These are phyloP conservation scores for Beta lomatogona DNA, from an alignment of 179 eudicot species.

Conservation along the genomic window DNA sequence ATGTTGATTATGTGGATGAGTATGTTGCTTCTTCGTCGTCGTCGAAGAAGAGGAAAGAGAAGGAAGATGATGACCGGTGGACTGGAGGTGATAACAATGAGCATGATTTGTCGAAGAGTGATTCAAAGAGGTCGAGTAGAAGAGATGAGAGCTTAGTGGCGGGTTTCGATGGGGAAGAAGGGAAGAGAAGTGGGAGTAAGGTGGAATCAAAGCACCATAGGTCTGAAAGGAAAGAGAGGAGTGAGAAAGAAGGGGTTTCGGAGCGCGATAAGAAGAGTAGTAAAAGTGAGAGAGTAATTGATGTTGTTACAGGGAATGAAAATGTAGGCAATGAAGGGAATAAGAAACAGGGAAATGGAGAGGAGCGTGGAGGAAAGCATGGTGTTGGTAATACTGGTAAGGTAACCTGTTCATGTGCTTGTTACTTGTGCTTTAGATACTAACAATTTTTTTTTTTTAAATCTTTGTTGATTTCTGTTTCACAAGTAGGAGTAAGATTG, in stretches of 20 bases:
- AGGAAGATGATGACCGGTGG: constrained; percentile 79
- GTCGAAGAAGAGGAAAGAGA: constrained; percentile 74
- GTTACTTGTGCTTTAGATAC: not conserved
- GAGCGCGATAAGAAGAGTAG: constrained; percentile 61
- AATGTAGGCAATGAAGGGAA: constrained; percentile 34
- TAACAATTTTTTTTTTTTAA: not conserved
- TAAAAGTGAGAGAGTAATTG: constrained; percentile 39
- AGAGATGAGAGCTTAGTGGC: constrained; percentile 40
- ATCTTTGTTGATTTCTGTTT: not conserved
- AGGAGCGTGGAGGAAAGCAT: constrained; percentile 58
- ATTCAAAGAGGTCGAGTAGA: constrained; percentile 58
- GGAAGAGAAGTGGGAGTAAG: constrained; percentile 49
- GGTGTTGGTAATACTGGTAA: constrained; percentile 71
- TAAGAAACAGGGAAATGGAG: constrained; percentile 26
- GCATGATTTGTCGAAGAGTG: constrained; percentile 39
- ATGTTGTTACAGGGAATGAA: constrained; percentile 33
- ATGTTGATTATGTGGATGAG: constrained; percentile 54
- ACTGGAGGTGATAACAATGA: constrained; percentile 52
- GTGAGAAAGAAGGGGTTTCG: constrained; percentile 58
- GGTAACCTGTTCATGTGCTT: constrained; percentile 44
- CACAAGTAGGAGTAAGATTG: not conserved
- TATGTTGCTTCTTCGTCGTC: constrained; percentile 37
- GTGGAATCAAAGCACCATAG: constrained; percentile 61
- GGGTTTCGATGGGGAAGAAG: constrained; percentile 46
- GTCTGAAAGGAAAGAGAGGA: constrained; percentile 62